Conservation (phyloP, 2,329 filamentous ascomycete genomes). For the Trichoderma pleuroti region DNA sequence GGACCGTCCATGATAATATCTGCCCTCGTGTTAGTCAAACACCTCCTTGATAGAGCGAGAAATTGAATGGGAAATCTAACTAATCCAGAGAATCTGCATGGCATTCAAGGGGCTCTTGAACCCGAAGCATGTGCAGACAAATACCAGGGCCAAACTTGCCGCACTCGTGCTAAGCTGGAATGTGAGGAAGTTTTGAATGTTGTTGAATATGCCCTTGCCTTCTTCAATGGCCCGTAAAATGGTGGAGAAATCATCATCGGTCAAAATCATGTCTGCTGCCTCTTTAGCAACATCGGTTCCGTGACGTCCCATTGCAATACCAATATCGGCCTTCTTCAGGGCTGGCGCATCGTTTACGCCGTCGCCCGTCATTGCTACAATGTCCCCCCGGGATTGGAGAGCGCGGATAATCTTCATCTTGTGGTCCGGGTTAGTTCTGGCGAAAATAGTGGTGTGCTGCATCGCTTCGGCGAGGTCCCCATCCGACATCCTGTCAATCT, state of each 20-base stretch:
- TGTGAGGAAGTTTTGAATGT: constrained; percentile 98
- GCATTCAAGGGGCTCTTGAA: constrained; percentile 95
- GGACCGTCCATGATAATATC: constrained; percentile 99
- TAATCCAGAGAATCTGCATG: constrained; percentile 99
- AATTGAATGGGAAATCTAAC: constrained; percentile 54
- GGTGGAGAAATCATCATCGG: constrained; percentile 84
- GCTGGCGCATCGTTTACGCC: constrained; percentile 97
- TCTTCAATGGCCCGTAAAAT: constrained; percentile 96
- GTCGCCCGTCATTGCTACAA: constrained; percentile 98
- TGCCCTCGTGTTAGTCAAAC: constrained; percentile 37
- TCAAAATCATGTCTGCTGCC: constrained; percentile 89
- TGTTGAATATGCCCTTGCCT: constrained; percentile 99
- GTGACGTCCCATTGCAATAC: constrained; percentile 91
- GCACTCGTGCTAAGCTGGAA: constrained; percentile 98
- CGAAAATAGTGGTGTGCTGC: constrained; percentile 87
- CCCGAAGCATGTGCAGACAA: constrained; percentile 87
- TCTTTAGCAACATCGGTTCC: constrained; percentile 98
- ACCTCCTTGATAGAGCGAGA: too few species aligned
- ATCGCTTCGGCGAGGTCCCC: constrained; percentile 81
- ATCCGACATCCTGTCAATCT: constrained; percentile 89
- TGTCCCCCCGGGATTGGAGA: constrained; percentile 86
- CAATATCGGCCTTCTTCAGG: constrained; percentile 95
- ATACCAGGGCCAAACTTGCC: constrained; percentile 83
- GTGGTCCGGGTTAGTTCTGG: constrained; percentile 92
- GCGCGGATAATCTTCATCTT: constrained; percentile 96